Conservation (phyloP, 2,329 filamentous ascomycete genomes). For the Colletotrichum ledebouriae region DNA sequence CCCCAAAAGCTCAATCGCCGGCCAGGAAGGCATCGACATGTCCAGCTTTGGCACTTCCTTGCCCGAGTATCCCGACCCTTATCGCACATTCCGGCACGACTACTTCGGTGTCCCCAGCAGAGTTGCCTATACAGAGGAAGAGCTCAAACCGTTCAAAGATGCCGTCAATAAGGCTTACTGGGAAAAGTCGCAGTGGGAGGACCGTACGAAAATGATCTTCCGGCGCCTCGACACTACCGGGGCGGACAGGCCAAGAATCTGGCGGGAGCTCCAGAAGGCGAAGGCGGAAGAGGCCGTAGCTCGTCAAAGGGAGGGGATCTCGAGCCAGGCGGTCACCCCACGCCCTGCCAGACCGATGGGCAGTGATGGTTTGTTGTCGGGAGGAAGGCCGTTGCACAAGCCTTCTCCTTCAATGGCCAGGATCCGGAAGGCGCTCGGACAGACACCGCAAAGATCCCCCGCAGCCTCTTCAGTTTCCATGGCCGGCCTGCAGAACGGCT, state of each 20-base stretch:
- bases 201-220: neutral
- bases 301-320: neutral
- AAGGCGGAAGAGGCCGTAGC: neutral
- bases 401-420: constrained; percentile 7
- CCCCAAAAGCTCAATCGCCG: too few species aligned
- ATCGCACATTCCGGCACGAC: neutral
- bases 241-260: neutral
- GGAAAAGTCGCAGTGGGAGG: neutral
- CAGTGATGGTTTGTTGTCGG: neutral
- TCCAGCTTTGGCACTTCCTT: too few species aligned
- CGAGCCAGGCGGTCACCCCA: neutral
- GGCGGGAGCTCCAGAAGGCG: neutral
- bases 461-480: neutral
- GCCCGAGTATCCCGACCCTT: too few species aligned
- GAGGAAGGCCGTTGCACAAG: constrained; percentile 12
- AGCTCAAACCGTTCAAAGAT: too few species aligned
- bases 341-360: neutral
- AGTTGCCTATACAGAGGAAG: too few species aligned
- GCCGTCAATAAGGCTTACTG: neutral
- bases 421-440: neutral
- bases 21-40: too few species aligned
- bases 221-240: neutral
- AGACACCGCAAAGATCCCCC: neutral
- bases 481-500: neutral
- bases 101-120: too few species aligned